Percentiles rank a stretch among this genome's conserved stretches.
These are phyloP conservation scores for Auriscalpium orientale DNA, from an alignment of 768 basidiomycete species.

Conservation along the genomic window DNA sequence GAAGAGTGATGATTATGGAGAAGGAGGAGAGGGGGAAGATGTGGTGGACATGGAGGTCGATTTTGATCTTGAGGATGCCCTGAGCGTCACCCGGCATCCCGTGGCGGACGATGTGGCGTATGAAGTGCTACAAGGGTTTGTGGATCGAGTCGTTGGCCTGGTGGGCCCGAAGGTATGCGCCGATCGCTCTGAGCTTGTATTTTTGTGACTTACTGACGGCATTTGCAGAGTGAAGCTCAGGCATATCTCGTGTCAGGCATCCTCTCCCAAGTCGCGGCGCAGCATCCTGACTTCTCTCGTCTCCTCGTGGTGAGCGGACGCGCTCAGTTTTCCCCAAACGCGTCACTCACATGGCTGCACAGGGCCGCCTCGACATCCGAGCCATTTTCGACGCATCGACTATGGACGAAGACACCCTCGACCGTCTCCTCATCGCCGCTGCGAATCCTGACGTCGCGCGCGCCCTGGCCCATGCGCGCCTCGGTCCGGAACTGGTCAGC, in stretches of 20 bases:
- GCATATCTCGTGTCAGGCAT: conserved; percentile 56
- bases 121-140: conserved; percentile 47
- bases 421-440: conserved; percentile 54
- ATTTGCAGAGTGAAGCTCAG: conserved; percentile 41
- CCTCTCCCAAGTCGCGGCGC: conserved; percentile 57
- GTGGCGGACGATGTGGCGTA: conserved; percentile 47
- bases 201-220: background rate
- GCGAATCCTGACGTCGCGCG: conserved; percentile 59
- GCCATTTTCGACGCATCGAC: conserved; percentile 45
- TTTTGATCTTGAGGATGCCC: conserved; percentile 51
- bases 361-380: conserved; percentile 54
- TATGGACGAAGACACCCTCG: conserved; percentile 48
- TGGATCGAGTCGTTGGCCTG: conserved; percentile 44
- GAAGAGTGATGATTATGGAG: too few species aligned
- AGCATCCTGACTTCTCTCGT: conserved; percentile 40
- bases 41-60: conserved; percentile 32
- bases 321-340: conserved; percentile 12
- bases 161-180: conserved; percentile 49
- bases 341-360: background rate
- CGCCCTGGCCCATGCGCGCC: conserved; percentile 35
- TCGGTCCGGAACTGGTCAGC: conserved; percentile 34
- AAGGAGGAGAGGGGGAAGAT: too few species aligned
- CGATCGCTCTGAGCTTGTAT: background rate
- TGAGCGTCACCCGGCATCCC: conserved; percentile 46
- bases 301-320: conserved; percentile 40